Evolutionary conservation across 345 rosid species (phyloP).

Genomic region (Eucalyptus grandis): DNA sequence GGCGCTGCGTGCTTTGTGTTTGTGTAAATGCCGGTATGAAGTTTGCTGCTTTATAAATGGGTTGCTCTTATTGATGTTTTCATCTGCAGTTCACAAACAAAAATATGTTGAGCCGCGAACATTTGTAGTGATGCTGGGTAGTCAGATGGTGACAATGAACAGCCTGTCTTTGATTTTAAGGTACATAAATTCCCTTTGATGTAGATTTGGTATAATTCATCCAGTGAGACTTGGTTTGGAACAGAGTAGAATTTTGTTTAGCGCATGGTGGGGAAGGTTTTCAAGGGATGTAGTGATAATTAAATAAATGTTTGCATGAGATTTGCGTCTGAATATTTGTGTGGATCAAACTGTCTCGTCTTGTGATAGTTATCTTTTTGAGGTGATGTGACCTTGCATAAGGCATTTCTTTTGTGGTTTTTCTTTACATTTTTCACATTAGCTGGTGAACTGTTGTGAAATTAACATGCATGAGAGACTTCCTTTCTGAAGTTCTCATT

Average conservation of each 20-base stretch:
- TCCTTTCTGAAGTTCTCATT: no score
- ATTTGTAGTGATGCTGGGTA: constrained; percentile 35
- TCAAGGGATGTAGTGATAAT: background rate
- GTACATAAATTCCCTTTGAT: background rate
- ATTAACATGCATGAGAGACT: no score
- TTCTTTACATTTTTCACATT: no score
- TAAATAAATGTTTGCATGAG: background rate
- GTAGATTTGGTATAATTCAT: background rate
- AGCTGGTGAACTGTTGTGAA: no score
- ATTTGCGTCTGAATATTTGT: no score
- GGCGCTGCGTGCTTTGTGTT: background rate
- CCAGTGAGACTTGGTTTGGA: background rate
- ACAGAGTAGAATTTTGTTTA: background rate
- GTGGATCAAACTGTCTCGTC: no score
- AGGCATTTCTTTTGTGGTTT: no score
- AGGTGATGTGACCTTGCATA: no score
- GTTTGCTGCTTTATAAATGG: background rate
- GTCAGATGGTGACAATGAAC: constrained; percentile 61
- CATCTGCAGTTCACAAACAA: constrained; percentile 12
- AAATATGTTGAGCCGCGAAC: constrained; percentile 51
- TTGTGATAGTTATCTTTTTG: no score
- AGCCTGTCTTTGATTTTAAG: constrained; percentile 60
- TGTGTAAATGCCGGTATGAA: background rate
- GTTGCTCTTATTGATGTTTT: no score
- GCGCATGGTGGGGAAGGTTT: background rate